Conservation (phyloP, 208 protist species). For the Leishmania amazonensis region DNA sequence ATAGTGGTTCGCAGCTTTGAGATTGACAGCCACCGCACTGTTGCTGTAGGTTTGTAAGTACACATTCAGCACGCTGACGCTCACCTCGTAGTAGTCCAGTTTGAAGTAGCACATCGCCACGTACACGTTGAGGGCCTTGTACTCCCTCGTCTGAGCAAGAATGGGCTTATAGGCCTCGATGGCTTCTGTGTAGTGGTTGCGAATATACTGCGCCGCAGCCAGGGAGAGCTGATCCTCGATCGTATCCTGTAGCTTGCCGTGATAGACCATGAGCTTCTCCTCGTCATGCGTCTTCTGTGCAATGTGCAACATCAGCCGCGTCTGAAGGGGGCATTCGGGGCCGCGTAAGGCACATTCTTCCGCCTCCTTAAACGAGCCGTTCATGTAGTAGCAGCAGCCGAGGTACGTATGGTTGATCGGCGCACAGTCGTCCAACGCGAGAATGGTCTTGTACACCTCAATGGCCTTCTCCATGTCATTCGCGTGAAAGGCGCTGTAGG, state of each 20-base stretch:
- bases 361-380: conserved; percentile 89
- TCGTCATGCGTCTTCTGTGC: conserved; percentile 94
- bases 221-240: conserved; percentile 94
- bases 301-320: conserved; percentile 95
- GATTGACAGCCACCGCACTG: conserved; percentile 95
- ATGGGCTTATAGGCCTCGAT: conserved; percentile 98
- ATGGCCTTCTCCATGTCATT: conserved; percentile 94
- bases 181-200: conserved; percentile 96
- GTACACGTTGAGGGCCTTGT: conserved; percentile 95
- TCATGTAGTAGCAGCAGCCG: conserved; percentile 84
- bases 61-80: conserved; percentile 89
- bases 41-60: conserved; percentile 93
- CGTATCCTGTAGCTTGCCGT: conserved; percentile 88
- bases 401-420: conserved; percentile 82
- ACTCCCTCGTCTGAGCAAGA: conserved; percentile 94
- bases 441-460: conserved; percentile 89
- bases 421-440: conserved; percentile 60
- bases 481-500: conserved; percentile 95
- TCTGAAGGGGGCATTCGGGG: conserved; percentile 83
- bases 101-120: conserved; percentile 98
- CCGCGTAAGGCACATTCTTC: conserved; percentile 88
- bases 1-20: conserved; percentile 98
- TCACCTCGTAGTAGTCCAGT: conserved; percentile 97
- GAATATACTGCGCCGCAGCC: conserved; percentile 95
- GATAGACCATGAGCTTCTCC: conserved; percentile 93